Evolutionary conservation across 805 yeast species (phyloP).

Genomic region (Starmerella cellae): DNA sequence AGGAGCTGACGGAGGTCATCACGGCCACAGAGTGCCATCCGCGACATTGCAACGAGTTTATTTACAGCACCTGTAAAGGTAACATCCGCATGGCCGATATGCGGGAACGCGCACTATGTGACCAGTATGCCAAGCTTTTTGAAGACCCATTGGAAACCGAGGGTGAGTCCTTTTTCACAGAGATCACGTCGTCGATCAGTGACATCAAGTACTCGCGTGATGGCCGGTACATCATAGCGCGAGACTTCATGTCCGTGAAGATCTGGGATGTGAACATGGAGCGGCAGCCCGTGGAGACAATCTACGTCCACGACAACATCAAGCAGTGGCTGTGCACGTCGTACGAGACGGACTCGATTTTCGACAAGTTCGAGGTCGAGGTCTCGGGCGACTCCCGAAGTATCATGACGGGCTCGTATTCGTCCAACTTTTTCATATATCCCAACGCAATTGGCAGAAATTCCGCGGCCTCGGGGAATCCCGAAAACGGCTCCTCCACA

Average conservation of each 20-base stretch:
- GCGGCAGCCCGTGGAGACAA: slow-evolving; percentile 82
- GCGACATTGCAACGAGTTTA: slow-evolving; percentile 74
- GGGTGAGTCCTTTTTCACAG: slow-evolving; percentile 90
- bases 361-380: slow-evolving; percentile 94
- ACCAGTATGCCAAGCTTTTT: slow-evolving; percentile 62
- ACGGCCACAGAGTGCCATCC: slow-evolving; percentile 97
- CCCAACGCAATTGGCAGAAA: slow-evolving; percentile 57
- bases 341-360: slow-evolving; percentile 95
- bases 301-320: slow-evolving; percentile 88
- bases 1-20: slow-evolving; percentile 94
- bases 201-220: slow-evolving; percentile 86
- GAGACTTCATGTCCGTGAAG: slow-evolving; percentile 95
- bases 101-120: slow-evolving; percentile 92
- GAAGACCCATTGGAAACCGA: slow-evolving; percentile 91
- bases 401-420: slow-evolving; percentile 93
- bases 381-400: slow-evolving; percentile 86
- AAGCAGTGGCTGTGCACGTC: slow-evolving; percentile 91
- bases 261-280: slow-evolving; percentile 99
- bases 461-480: background rate
- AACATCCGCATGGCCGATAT: slow-evolving; percentile 90
- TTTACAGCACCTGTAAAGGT: slow-evolving; percentile 92
- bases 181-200: slow-evolving; percentile 84
- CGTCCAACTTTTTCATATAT: slow-evolving; percentile 92
- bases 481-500: background rate
- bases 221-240: slow-evolving; percentile 88